phyloP scores from a whole-genome alignment of 495 filamentous ascomycete species.

The Trypethelium eluteriae region DNA sequence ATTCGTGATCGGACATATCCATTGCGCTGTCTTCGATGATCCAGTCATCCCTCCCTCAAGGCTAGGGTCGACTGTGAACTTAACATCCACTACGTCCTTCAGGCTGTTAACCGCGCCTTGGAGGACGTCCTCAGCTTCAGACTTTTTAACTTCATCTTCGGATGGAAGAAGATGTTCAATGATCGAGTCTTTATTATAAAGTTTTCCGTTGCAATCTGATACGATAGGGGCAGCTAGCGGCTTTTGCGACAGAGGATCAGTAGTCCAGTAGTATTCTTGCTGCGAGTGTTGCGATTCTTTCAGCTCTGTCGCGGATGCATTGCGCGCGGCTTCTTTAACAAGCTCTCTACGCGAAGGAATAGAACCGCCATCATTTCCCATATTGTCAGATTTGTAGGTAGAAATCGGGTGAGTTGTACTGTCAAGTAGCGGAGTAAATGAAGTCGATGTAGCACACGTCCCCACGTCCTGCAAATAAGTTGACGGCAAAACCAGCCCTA shows the following conservation, averaged over 20 bases:
- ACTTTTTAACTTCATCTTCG: conserved; percentile 43
- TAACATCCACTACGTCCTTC: conserved; percentile 82
- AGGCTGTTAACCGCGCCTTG: conserved; percentile 68
- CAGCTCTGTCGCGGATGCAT: conserved; percentile 75
- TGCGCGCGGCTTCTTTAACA: conserved; percentile 76
- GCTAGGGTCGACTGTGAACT: conserved; percentile 56
- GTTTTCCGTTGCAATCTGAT: conserved; percentile 72
- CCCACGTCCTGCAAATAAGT: too few relatives aligned
- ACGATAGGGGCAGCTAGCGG: conserved; percentile 66
- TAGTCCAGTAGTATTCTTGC: conserved; percentile 75
- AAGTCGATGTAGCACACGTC: too few relatives aligned
- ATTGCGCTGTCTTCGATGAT: conserved; percentile 40
- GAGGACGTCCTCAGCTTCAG: conserved; percentile 59
- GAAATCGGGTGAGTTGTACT: background rate
- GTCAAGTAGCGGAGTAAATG: too few relatives aligned
- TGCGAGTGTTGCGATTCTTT: conserved; percentile 81
- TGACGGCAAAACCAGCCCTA: background rate
- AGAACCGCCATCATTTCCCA: conserved; percentile 94
- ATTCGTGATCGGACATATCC: conserved; percentile 80
- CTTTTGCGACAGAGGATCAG: conserved; percentile 75
- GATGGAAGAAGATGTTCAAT: conserved; percentile 66
- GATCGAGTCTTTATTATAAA: conserved; percentile 93
- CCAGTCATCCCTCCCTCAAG: conserved; percentile 35
- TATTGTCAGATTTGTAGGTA: conserved; percentile 37
- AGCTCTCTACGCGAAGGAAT: conserved; percentile 95